Percentiles rank a stretch among this genome's conserved stretches.
These are phyloP conservation scores for Pelargonium australe DNA, from an alignment of 441 rosid genomes.

Conservation along the genomic window DNA sequence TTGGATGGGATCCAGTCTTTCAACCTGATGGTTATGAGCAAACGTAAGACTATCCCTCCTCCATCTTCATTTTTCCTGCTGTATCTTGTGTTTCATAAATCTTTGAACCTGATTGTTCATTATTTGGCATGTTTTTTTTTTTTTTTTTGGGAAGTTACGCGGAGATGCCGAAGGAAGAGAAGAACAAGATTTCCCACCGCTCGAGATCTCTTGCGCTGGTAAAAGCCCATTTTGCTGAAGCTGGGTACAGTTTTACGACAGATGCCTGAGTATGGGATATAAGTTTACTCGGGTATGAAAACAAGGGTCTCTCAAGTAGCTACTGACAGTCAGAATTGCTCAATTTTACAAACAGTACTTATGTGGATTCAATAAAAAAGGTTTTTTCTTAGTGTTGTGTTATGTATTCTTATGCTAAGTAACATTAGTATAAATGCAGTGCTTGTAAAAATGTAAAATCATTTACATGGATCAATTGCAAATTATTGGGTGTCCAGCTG, in stretches of 20 bases:
- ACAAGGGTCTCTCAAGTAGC: background rate
- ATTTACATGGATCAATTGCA: background rate
- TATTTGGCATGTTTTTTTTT: constrained; percentile 10
- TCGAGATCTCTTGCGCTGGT: constrained; percentile 62
- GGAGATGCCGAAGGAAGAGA: constrained; percentile 89
- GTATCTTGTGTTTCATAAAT: background rate
- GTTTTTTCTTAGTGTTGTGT: background rate
- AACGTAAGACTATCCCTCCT: constrained; percentile 39
- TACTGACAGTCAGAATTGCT: background rate
- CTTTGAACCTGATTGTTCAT: background rate
- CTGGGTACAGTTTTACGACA: constrained; percentile 49
- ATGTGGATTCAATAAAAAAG: background rate
- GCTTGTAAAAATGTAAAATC: background rate
- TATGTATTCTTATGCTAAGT: background rate
- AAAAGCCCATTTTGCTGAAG: constrained; percentile 66
- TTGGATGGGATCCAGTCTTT: constrained; percentile 97
- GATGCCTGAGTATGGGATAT: constrained; percentile 17
- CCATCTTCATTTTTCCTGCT: background rate
- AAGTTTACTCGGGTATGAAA: background rate
- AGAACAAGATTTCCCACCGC: constrained; percentile 91
- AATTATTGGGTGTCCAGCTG: background rate
- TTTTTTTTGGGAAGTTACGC: constrained; percentile 50
- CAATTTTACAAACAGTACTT: background rate
- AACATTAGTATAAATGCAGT: too few relatives aligned
- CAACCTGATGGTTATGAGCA: constrained; percentile 80